These are phyloP conservation scores for Penicillium coffeae DNA, from an alignment of 495 filamentous ascomycete species.

Conservation along the genomic window DNA sequence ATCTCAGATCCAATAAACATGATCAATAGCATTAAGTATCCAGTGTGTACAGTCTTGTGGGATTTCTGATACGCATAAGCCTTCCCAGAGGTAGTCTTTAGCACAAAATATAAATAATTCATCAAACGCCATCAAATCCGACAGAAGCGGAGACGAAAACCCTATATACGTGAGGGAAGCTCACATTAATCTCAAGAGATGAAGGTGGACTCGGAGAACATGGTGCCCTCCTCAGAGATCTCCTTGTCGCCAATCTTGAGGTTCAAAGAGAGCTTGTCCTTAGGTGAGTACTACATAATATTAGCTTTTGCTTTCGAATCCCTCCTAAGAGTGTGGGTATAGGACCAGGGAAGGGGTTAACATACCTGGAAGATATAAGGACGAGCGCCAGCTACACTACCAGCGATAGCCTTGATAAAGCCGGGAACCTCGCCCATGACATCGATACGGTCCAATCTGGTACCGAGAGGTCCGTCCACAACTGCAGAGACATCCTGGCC, in stretches of 20 bases:
- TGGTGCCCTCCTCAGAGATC: conserved; percentile 65
- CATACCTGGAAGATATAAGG: conserved; percentile 95
- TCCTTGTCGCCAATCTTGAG: conserved; percentile 78
- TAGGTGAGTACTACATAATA: conserved; percentile 56
- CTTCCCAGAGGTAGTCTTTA: conserved; percentile 12
- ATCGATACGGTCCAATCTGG: conserved; percentile 78
- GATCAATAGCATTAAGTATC: conserved; percentile 37
- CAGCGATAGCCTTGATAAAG: conserved; percentile 91
- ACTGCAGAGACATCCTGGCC: conserved; percentile 64
- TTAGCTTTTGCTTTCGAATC: neutral
- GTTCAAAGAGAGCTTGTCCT: conserved; percentile 64
- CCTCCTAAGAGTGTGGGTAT: too few relatives aligned
- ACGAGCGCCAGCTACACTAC: conserved; percentile 79
- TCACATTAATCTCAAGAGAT: conserved; percentile 55
- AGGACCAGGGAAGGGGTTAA: neutral
- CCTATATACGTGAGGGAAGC: conserved; percentile 31
- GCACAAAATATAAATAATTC: conserved; percentile 23
- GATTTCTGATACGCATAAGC: conserved; percentile 25
- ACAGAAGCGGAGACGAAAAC: conserved; percentile 15
- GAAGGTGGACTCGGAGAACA: conserved; percentile 89
- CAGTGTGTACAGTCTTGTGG: conserved; percentile 31
- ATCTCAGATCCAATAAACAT: too few relatives aligned
- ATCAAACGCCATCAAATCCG: conserved; percentile 18
- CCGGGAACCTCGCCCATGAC: conserved; percentile 95
- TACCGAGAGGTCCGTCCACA: conserved; percentile 65